phyloP scores from a whole-genome alignment of 2,329 filamentous ascomycete species.

The Colletotrichum sp. region DNA sequence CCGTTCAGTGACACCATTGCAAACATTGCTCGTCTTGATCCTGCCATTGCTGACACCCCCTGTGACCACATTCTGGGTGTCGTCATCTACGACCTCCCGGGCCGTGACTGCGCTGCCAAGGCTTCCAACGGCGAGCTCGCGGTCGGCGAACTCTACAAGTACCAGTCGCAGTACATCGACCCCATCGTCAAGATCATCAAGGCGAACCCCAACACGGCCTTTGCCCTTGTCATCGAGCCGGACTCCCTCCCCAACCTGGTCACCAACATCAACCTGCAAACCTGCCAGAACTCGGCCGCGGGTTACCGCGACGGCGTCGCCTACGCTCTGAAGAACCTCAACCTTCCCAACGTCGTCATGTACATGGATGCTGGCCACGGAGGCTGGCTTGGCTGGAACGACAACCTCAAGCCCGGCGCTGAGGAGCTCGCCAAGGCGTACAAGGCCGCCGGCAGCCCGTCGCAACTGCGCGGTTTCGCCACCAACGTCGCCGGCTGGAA shows the following conservation, averaged over 20 bases:
- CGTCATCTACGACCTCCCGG: constrained; percentile 68
- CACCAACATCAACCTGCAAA: constrained; percentile 59
- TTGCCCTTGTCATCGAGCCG: constrained; percentile 56
- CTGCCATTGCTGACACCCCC: constrained; percentile 37
- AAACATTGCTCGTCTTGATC: constrained; percentile 41
- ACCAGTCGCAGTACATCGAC: constrained; percentile 47
- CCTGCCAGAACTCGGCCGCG: constrained; percentile 57
- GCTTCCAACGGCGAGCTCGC: constrained; percentile 68
- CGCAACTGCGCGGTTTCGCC: constrained; percentile 41
- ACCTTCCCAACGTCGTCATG: constrained; percentile 66
- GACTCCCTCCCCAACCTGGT: constrained; percentile 68
- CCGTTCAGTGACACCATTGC: constrained; percentile 37
- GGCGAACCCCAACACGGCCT: constrained; percentile 56
- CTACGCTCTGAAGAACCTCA: constrained; percentile 61
- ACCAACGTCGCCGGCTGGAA: constrained; percentile 48
- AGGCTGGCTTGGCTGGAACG: constrained; percentile 68
- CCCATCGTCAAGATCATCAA: constrained; percentile 56
- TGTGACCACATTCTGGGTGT: constrained; percentile 47
- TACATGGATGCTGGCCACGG: constrained; percentile 69
- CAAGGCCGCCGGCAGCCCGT: constrained; percentile 40
- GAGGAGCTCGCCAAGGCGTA: constrained; percentile 43
- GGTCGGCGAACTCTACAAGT: constrained; percentile 53
- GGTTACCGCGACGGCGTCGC: constrained; percentile 61
- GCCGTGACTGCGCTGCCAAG: constrained; percentile 67
- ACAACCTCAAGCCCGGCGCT: constrained; percentile 52